Evolutionary conservation across 2,329 filamentous ascomycete species (phyloP).

Genomic region (Aspergillus chevalieri): DNA sequence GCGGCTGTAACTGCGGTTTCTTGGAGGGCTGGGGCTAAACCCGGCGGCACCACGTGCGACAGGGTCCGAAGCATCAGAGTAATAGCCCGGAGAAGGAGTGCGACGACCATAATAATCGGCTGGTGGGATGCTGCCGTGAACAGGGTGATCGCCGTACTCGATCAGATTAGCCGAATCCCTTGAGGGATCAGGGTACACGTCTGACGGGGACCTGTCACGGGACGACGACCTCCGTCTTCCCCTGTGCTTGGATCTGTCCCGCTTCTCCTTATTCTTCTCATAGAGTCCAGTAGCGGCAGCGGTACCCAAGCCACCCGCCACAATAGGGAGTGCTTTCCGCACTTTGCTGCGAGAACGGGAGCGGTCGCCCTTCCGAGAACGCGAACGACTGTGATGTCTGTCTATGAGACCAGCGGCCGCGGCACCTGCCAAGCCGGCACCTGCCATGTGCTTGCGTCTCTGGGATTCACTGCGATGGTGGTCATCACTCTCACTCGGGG

Average conservation of each 20-base stretch:
- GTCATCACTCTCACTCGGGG: conserved; percentile 19
- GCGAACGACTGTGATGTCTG: conserved; percentile 52
- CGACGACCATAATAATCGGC: conserved; percentile 43
- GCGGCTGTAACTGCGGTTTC: conserved; percentile 38
- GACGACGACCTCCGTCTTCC: conserved; percentile 42
- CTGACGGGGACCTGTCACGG: conserved; percentile 36
- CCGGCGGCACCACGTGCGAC: conserved; percentile 26
- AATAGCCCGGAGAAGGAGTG: conserved; percentile 32
- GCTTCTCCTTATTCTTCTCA: conserved; percentile 57
- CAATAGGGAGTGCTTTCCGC: conserved; percentile 53
- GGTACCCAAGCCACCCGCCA: conserved; percentile 55
- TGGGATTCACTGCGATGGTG: conserved; percentile 36
- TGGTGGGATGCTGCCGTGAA: conserved; percentile 49
- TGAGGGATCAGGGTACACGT: conserved; percentile 34
- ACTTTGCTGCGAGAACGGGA: conserved; percentile 51
- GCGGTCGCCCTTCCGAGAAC: conserved; percentile 44
- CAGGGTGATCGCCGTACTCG: conserved; percentile 59
- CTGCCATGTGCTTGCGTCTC: conserved; percentile 54
- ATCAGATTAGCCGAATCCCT: conserved; percentile 49
- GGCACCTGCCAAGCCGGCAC: conserved; percentile 57
- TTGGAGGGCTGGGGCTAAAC: conserved; percentile 15
- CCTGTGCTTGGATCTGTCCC: conserved; percentile 37
- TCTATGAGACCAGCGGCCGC: conserved; percentile 58
- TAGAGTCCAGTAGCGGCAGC: conserved; percentile 58
- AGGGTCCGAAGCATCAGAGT: conserved; percentile 39